Conservation (phyloP, 495 filamentous ascomycete species). For the Amniculicola lignicola region DNA sequence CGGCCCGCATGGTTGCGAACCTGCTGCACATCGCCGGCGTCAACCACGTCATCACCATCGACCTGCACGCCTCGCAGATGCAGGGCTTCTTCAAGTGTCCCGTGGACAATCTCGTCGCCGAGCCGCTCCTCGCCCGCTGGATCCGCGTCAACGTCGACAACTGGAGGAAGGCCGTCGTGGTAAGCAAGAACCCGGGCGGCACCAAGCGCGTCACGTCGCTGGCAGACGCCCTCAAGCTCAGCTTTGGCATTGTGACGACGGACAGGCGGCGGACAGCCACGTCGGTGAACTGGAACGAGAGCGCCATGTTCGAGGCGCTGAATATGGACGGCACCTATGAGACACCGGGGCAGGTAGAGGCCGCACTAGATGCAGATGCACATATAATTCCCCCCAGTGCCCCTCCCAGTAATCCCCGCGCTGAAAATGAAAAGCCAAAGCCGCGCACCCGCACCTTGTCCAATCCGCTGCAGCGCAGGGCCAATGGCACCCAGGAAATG, state of each 20-base stretch:
- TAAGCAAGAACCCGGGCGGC: conserved; percentile 96
- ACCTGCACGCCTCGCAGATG: conserved; percentile 89
- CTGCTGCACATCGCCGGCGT: conserved; percentile 88
- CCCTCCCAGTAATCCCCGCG: neutral
- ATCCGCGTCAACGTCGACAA: conserved; percentile 79
- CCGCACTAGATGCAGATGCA: conserved; percentile 25
- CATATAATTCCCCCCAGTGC: conserved; percentile 22
- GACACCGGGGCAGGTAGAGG: conserved; percentile 14
- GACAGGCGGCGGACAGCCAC: conserved; percentile 66
- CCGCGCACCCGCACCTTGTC: conserved; percentile 17
- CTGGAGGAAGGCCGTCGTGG: conserved; percentile 90
- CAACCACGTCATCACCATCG: conserved; percentile 95
- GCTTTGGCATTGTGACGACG: conserved; percentile 95
- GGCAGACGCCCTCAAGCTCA: conserved; percentile 92
- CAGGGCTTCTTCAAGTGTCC: conserved; percentile 98
- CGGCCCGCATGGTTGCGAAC: conserved; percentile 94
- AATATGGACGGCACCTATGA: conserved; percentile 39
- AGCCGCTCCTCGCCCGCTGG: conserved; percentile 95
- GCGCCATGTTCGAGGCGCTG: conserved; percentile 50
- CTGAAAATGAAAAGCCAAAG: conserved; percentile 17
- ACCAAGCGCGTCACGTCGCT: conserved; percentile 97
- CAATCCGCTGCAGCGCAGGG: conserved; percentile 17
- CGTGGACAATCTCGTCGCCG: conserved; percentile 95
- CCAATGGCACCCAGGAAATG: conserved; percentile 14
- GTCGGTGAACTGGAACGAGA: conserved; percentile 59